Conservation (phyloP, 2,329 filamentous ascomycete species). For the Fusarium keratoplasticum region DNA sequence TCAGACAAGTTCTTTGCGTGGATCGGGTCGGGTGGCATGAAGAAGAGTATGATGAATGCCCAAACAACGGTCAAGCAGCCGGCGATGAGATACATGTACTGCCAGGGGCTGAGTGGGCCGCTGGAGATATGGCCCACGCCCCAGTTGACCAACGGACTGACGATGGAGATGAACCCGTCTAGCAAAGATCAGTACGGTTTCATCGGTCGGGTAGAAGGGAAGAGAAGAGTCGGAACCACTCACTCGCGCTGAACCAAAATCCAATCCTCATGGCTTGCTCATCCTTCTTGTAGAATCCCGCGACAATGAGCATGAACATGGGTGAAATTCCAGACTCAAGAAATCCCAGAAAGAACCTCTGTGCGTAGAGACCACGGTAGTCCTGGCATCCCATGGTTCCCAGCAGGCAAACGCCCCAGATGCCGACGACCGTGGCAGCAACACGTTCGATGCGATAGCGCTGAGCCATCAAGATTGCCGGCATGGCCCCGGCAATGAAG, state of each 20-base stretch:
- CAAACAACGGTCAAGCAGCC: background rate
- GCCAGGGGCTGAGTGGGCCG: background rate
- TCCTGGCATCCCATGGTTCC: background rate
- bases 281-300: background rate
- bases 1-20: background rate
- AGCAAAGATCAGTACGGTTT: background rate
- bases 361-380: background rate
- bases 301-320: background rate
- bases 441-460: background rate
- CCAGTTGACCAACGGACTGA: background rate
- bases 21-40: background rate
- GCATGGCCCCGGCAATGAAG: background rate
- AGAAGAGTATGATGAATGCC: background rate
- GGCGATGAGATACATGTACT: background rate
- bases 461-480: background rate
- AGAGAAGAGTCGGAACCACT: background rate
- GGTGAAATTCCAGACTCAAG: background rate
- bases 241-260: background rate
- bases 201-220: too few relatives aligned
- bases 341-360: background rate
- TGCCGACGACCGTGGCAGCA: background rate
- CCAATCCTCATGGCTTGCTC: background rate
- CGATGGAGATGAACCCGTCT: background rate
- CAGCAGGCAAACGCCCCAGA: background rate
- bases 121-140: background rate